These are phyloP conservation scores for Sphagnum contortum DNA, from an alignment of 225 moss, liverwort and hornwort genomes.

Conservation along the genomic window DNA sequence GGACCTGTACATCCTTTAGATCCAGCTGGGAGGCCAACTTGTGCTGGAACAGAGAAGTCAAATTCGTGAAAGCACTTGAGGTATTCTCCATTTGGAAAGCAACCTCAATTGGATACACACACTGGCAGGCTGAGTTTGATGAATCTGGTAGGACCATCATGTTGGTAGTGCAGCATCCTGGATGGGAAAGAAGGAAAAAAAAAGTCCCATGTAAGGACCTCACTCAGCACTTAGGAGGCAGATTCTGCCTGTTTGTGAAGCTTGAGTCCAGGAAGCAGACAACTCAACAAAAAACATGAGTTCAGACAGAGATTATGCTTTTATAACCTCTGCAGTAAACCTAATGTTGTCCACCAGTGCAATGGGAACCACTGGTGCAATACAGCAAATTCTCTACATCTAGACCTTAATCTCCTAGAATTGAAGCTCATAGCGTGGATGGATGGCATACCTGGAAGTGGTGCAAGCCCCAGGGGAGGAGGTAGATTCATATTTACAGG, in stretches of 20 bases:
- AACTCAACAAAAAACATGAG: no score
- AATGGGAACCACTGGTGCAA: no score
- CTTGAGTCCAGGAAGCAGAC: no score
- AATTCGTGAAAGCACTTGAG: constrained; percentile 64
- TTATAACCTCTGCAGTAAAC: background rate
- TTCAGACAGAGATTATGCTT: no score
- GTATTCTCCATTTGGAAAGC: constrained; percentile 72
- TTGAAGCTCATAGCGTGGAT: background rate
- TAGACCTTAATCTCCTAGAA: no score
- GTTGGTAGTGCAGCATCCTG: constrained; percentile 51
- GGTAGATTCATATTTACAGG: background rate
- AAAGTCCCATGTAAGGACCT: no score
- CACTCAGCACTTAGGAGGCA: no score
- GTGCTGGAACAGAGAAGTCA: constrained; percentile 73
- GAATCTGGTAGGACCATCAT: constrained; percentile 63
- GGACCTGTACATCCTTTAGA: constrained; percentile 57
- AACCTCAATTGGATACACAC: constrained; percentile 79
- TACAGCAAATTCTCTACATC: no score
- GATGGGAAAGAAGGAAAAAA: constrained; percentile 9
- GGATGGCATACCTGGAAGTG: constrained; percentile 1
- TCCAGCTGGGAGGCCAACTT: constrained; percentile 67
- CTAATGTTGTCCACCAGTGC: no score
- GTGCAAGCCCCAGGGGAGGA: background rate
- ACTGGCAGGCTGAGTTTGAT: constrained; percentile 53
- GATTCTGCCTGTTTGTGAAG: no score